Base-by-base conservation (phyloP, 2,329 filamentous ascomycete species). In the Sarocladium oryzae region DNA sequence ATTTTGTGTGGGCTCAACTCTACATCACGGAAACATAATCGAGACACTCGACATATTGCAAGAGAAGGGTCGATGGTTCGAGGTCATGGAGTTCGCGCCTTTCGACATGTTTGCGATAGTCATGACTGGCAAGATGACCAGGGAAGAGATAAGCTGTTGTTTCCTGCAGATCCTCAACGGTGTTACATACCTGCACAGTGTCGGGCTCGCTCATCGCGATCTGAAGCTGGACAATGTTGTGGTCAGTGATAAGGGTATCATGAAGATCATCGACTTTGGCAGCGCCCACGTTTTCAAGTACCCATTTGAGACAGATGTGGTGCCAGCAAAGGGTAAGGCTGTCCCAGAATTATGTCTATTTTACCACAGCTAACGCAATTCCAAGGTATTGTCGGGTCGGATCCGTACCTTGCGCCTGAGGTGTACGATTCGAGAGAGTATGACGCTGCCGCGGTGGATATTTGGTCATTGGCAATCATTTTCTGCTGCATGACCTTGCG, bases 181-280 rank as follows among this genome's bases (percentile, higher is more conserved):
- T 49, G 91, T 97, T 32, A 89, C 89, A 10, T 99, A 96, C 66
- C 73, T 99, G 55, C 93, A 99, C 68, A 88, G 88, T 64, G 93
- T 96, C 82, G 93, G 93, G 2, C 74, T 99, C 50, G 91, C 93
- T 10, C 93, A 99, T 69, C 84, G 93, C 40, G 93, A 99, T 74
- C 65, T 99, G 61, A 99, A 99, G 70, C 72, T 99, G 60, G 93
- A 99, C 71, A 99, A 99, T 60, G 93, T 99, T 18, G 93, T 99
- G 24, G 91, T 99, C 54, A 97, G 91, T 63, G 88, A 95, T 63
- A 82, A 87, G 62, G 93, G 93, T 2, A 97, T 99, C 60, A 96
- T 99, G 90, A 99, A 99, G 70, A 88, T 99, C 57, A 99, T 99
- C 62, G 93, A 99, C 67, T 99, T 99, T 69, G 93, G 93, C 23